These are phyloP conservation scores for Diospyros kaki DNA, from an alignment of 148 eudicot species.

Conservation along the genomic window DNA sequence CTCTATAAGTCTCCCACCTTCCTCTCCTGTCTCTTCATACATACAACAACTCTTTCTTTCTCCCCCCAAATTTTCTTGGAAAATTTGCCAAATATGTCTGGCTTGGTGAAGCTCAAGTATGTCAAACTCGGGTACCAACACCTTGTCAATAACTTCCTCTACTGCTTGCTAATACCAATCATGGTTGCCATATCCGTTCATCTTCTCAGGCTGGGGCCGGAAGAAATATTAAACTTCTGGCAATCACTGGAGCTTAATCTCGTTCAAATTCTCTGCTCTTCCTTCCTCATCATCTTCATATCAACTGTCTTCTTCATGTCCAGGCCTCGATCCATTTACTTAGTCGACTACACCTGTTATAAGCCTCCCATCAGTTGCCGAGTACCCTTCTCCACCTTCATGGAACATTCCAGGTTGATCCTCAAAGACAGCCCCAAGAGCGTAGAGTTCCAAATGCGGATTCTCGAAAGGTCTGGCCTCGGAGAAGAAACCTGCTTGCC, in stretches of 20 bases:
- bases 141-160: conserved; percentile 14
- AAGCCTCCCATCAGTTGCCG: conserved; percentile 27
- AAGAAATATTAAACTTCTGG: not conserved
- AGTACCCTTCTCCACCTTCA: conserved; percentile 29
- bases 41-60: not conserved
- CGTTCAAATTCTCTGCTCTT: conserved; percentile 11
- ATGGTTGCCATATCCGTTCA: not conserved
- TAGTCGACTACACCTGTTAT: conserved; percentile 43
- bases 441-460: conserved; percentile 29
- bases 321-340: conserved; percentile 29
- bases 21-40: not conserved
- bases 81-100: not conserved
- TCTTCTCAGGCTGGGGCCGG: not conserved
- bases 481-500: conserved; percentile 44
- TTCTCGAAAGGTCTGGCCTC: conserved; percentile 41
- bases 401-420: conserved; percentile 32
- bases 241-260: conserved; percentile 11
- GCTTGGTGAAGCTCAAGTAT: conserved; percentile 14
- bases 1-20: not conserved
- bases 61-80: not conserved
- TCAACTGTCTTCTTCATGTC: conserved; percentile 20
- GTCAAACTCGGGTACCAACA: conserved; percentile 18
- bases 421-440: conserved; percentile 25
- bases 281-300: conserved; percentile 13
- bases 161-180: not conserved